Conservation (phyloP, 1,139 yeast species). For the Wickerhamiella infanticola region DNA sequence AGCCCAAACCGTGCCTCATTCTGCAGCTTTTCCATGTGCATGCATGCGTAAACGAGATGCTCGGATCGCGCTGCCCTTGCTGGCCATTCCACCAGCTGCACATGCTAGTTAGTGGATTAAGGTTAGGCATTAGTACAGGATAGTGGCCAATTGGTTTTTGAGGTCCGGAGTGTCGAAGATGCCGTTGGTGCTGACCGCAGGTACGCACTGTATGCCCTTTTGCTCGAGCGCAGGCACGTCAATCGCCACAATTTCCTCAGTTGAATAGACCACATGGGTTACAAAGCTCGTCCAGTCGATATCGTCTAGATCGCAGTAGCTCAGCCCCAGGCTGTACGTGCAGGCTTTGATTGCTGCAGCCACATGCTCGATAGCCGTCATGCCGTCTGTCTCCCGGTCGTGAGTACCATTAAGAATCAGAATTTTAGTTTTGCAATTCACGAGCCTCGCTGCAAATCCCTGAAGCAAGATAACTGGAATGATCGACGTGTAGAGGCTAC, state of each 20-base stretch:
- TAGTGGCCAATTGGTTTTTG: not conserved
- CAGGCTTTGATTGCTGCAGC: constrained; percentile 35
- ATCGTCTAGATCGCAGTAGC: not conserved
- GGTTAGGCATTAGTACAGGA: not conserved
- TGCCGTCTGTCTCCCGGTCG: constrained; percentile 64
- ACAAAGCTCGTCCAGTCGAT: constrained; percentile 15
- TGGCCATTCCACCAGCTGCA: not conserved
- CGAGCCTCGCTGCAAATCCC: constrained; percentile 52
- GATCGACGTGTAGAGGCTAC: constrained; percentile 76
- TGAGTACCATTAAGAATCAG: constrained; percentile 52
- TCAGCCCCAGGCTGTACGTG: constrained; percentile 12
- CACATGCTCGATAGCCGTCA: constrained; percentile 46
- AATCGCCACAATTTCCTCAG: constrained; percentile 7
- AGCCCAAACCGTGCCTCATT: not conserved
- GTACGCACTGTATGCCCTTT: constrained; percentile 9
- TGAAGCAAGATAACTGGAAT: constrained; percentile 60
- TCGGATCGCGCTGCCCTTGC: not conserved
- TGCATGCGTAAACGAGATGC: not conserved
- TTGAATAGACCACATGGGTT: constrained; percentile 13
- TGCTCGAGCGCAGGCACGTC: constrained; percentile 8
- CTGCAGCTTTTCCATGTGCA: not conserved
- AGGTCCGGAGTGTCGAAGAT: not conserved
- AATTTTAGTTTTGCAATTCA: constrained; percentile 21
- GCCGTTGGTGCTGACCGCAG: not conserved
- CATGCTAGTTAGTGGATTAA: no score